Evolutionary conservation across 2,329 filamentous ascomycete genomes (phyloP), one percentile per base, ranked within the genome.

Genomic region (Endothia cerciana): DNA sequence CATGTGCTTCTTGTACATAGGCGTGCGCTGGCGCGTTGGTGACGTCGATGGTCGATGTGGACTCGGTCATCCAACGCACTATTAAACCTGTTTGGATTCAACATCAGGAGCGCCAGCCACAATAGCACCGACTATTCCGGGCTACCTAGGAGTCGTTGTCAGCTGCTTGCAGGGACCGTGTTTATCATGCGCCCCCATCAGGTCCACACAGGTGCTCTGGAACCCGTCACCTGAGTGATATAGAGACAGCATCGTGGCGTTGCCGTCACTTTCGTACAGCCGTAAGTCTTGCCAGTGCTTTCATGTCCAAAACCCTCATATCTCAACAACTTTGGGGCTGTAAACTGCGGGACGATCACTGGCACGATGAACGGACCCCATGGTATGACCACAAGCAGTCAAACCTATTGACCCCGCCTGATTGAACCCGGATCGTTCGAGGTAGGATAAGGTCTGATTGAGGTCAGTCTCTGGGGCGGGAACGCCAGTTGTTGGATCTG

Each of bases 291-390:
- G 74, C 33, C 33, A n/a, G n/a, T n/a, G n/a, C n/a, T n/a, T n/a
- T n/a, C n/a, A n/a, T n/a, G n/a, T n/a, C 33, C 33, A 10, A 7
- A 6, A 10, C 33, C 33, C 2, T 36, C 10, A 10, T 36, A 36
- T 36, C 6, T 36, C 33, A 36, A 5, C 1, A 36, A 36, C 2
- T 36, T n/a, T n/a, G n/a, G n/a, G n/a, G n/a, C n/a, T 36, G 33
- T 36, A 36, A 36, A 36, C 6, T 36, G 5, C 6, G 33, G 8
- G 33, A 30, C 13, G 13, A 28, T 15, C 13, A 10, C 73, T 72
- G 30, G 70, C 70, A 25, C 71, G 70, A n/a, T 74, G 73, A 33
- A 70, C 71, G 11, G 70, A 74, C 58, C 74, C 73, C 38, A 74
- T 68, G 1, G 72, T 72, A 30, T 75, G 74, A 0, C 73, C 72